Base-by-base conservation (phyloP, 345 rosid genomes). In the Psidium guajava region DNA sequence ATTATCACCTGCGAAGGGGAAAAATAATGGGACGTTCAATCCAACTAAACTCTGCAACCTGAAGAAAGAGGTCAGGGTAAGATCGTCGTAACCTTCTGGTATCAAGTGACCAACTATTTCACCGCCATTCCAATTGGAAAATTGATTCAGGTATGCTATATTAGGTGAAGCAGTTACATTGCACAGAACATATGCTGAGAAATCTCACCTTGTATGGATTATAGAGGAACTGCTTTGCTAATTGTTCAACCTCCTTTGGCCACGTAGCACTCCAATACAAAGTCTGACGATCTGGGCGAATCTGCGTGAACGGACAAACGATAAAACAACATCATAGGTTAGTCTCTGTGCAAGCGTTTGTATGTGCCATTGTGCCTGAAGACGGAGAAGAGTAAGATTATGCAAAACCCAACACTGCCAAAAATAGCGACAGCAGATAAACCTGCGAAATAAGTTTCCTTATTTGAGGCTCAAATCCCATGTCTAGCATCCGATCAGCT, bases 181-280 rank as follows among this genome's bases (percentile, higher is more conserved):
- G 82, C 82, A 52, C 36, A 47, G 40, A 24, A 57, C 59, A 32
- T 75, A 57, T 82, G 20, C 36, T 32, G 51, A 50, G 53, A 73
- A 85, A 42, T 80, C 92, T 93, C 92, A 98, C 99, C 93, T 98
- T 96, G 93, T 98, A 98, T 47, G 99, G 93, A 81, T 95, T 98
- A 93, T 98, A 93, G 83, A 98, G 99, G 90, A 92, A 98, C 87
- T 98, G 92, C 86, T 89, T 93, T 16, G 99, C 92, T 84, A 98
- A 90, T 51, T 92, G 98, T 88, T 98, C 99, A 82, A 98, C 99
- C 87, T 98, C 99, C 91, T 96, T 98, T 13, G 99, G 99, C 99
- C 99, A 98, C 75, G 99, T 98, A 57, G 99, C 99, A 92, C 99
- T 98, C 99, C 99, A 96, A 86, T 98, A 98, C 88, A 98, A 88